Percentiles rank a stretch among this genome's conserved stretches.
Evolutionary conservation across 2,329 filamentous ascomycete species (phyloP).

Genomic region (Davidsoniella eucalypti): DNA sequence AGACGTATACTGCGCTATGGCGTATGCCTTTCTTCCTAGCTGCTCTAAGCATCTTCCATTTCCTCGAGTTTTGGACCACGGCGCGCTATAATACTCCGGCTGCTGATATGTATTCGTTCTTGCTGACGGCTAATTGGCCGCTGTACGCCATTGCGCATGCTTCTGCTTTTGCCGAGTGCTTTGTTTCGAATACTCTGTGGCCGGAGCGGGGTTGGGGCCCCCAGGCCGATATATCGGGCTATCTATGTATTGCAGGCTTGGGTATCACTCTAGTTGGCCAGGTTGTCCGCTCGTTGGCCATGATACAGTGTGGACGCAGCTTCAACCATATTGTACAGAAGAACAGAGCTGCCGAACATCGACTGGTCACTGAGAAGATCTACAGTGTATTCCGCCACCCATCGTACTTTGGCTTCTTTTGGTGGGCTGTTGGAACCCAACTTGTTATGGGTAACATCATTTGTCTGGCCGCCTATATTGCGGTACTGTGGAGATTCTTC

Average conservation of each 20-base stretch:
- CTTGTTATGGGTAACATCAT: conserved; percentile 70
- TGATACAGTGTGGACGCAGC: conserved; percentile 74
- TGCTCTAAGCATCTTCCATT: conserved; percentile 70
- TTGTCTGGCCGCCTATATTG: conserved; percentile 57
- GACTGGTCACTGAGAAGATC: conserved; percentile 67
- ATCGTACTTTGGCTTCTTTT: conserved; percentile 96
- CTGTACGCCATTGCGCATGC: conserved; percentile 72
- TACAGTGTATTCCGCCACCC: conserved; percentile 69
- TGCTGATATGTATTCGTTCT: conserved; percentile 59
- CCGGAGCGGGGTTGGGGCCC: conserved; percentile 32
- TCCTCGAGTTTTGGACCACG: conserved; percentile 88
- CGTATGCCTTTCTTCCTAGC: conserved; percentile 49
- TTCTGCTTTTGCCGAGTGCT: conserved; percentile 56
- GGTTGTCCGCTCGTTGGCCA: conserved; percentile 59
- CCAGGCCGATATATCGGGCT: conserved; percentile 17
- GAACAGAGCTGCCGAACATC: conserved; percentile 49
- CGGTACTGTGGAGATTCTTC: conserved; percentile 80
- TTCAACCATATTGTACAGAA: conserved; percentile 83
- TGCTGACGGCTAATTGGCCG: conserved; percentile 70
- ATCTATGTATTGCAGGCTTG: conserved; percentile 32
- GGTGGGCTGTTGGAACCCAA: conserved; percentile 94
- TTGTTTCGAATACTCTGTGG: conserved; percentile 41
- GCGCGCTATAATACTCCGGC: conserved; percentile 65
- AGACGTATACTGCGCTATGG: conserved; percentile 32
- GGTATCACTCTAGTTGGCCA: conserved; percentile 54